Conservation (phyloP, 495 filamentous ascomycete genomes). For the Xylaria longipes region DNA sequence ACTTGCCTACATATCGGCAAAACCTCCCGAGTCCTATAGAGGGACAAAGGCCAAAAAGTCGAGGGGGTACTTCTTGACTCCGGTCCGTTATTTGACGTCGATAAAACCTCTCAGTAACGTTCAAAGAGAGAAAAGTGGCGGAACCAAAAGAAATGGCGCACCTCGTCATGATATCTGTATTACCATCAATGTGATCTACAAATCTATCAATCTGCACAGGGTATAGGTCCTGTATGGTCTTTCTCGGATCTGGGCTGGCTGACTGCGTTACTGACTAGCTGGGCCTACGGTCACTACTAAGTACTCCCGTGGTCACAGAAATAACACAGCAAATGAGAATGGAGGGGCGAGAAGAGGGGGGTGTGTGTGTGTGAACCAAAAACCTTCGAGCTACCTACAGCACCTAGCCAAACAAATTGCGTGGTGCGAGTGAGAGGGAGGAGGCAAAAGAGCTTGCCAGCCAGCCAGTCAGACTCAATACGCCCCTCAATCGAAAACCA, state of each 20-base stretch:
- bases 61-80: background rate
- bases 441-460: conserved; percentile 6
- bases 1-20: background rate
- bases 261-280: background rate
- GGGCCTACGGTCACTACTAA: background rate
- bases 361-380: background rate
- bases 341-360: background rate
- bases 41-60: background rate
- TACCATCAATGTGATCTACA: conserved; percentile 2
- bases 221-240: background rate
- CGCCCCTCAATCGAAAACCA: background rate
- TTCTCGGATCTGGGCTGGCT: conserved; percentile 6
- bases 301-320: conserved; percentile 21
- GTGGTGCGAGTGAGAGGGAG: background rate
- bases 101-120: background rate
- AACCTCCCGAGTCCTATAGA: background rate
- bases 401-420: background rate
- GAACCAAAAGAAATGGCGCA: conserved; percentile 16
- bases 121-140: background rate
- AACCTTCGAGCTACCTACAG: background rate
- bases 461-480: conserved; percentile 15
- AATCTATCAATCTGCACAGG: conserved; percentile 1
- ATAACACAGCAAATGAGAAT: conserved; percentile 5
- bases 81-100: background rate
- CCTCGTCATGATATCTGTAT: background rate